A percentile compares a stretch with the other conserved stretches of the same genome.
Evolutionary conservation across 1,284 basidiomycete genomes (phyloP).

Genomic region (Heliocybe sulcata): DNA sequence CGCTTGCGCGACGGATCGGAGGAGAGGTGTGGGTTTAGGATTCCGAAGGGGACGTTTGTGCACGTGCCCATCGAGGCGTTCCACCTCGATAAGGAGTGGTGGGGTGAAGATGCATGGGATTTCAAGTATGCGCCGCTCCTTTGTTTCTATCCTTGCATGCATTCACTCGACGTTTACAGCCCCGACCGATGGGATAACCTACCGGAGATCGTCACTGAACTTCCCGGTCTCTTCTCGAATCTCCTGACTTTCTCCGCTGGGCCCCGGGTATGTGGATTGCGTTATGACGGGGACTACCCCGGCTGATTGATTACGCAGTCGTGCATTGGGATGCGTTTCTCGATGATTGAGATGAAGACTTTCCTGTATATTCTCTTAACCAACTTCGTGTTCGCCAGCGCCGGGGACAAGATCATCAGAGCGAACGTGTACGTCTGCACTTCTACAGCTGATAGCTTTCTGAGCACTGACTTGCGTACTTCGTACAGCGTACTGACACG

Average conservation of each 20-base stretch:
- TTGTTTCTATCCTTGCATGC: background rate
- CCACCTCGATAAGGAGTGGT: conserved; percentile 65
- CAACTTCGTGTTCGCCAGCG: conserved; percentile 53
- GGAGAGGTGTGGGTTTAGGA: conserved; percentile 25
- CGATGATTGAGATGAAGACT: conserved; percentile 73
- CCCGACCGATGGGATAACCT: conserved; percentile 75
- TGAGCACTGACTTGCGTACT: conserved; percentile 1
- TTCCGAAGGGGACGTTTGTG: conserved; percentile 64
- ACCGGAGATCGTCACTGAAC: conserved; percentile 48
- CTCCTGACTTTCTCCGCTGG: conserved; percentile 72
- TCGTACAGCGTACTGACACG: conserved; percentile 57
- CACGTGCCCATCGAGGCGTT: conserved; percentile 74
- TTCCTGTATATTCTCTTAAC: conserved; percentile 65
- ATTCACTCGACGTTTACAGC: conserved; percentile 26
- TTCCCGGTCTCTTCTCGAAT: conserved; percentile 67
- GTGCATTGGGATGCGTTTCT: conserved; percentile 74
- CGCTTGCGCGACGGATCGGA: conserved; percentile 23
- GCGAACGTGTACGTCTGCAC: conserved; percentile 56
- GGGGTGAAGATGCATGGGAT: conserved; percentile 71
- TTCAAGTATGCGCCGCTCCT: conserved; percentile 51
- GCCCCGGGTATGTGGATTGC: conserved; percentile 49
- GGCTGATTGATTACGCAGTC: conserved; percentile 35
- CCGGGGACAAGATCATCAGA: conserved; percentile 51
- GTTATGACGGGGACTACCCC: background rate
- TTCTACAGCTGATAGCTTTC: background rate